These are phyloP conservation scores for Bothriochloa decipiens DNA, from an alignment of 176 grass and related monocot species.

Conservation along the genomic window DNA sequence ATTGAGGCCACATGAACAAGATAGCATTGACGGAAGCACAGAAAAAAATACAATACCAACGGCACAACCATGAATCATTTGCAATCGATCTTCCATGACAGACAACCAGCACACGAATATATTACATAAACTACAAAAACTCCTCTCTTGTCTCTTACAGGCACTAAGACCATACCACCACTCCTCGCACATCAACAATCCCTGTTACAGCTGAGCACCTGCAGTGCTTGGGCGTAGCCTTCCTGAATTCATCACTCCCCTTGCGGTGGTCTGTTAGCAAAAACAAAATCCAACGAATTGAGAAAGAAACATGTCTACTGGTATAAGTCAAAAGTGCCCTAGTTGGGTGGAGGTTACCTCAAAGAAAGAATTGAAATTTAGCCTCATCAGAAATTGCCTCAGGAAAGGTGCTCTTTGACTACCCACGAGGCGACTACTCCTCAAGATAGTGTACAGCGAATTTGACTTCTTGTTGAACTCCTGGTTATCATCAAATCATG, in stretches of 20 bases:
- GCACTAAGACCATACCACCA: not conserved
- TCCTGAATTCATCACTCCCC: slow-evolving; percentile 81
- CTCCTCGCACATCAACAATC: not conserved
- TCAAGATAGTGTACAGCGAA: slow-evolving; percentile 89
- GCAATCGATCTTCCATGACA: not conserved
- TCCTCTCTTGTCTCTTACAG: not conserved
- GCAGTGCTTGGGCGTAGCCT: slow-evolving; percentile 50
- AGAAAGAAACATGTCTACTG: slow-evolving; percentile 1
- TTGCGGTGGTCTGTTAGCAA: slow-evolving; percentile 65
- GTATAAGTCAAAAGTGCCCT: not conserved
- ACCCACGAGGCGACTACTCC: slow-evolving; percentile 84
- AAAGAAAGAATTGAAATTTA: slow-evolving; percentile 95
- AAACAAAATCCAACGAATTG: not conserved
- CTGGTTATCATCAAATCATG: slow-evolving; percentile 35
- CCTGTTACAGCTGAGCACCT: slow-evolving; percentile 13
- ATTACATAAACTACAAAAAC: slow-evolving; percentile 16
- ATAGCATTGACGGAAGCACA: not conserved
- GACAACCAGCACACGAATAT: not conserved
- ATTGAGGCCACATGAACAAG: not conserved
- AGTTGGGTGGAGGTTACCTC: slow-evolving; percentile 55
- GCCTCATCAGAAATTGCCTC: slow-evolving; percentile 89
- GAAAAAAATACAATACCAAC: slow-evolving; percentile 5
- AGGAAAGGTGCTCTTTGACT: slow-evolving; percentile 92
- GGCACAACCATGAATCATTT: not conserved
- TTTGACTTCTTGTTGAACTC: slow-evolving; percentile 99